Evolutionary conservation across 2,329 filamentous ascomycete species (phyloP), one percentile per base, ranked within the genome.

Genomic region (Hypoxylon sp.): DNA sequence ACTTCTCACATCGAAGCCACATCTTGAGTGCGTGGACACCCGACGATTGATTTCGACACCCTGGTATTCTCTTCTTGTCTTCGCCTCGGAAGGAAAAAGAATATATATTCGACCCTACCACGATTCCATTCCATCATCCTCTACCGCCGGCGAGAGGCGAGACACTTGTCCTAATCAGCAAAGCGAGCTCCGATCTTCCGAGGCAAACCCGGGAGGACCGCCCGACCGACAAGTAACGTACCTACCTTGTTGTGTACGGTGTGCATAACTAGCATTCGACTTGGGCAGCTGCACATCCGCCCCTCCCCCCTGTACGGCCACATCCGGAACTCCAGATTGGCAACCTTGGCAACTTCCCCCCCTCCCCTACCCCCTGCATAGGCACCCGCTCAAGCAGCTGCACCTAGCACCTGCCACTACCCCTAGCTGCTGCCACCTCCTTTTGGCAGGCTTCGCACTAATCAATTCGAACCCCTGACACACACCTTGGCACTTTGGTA

Each of bases 1-100:
- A 63, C 70, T 70, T 64, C 48, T 66, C 31, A 57, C 37, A 51
- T 49, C 58, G 59, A 72, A 75, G 70, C 72, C 71, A 75, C 72
- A 40, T 68, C 51, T 50, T 50, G 59, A 66, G 66, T 69, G 65
- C 70, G 60, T 57, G 50, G 62, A 63, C 65, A 54, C 55, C 46
- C 44, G 50, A 46, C 30, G 49, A 57, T 61, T 65, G 65, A 70
- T 61, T 66, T 61, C 35, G 22, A 42, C 11, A 51, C 30, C 57
- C 31, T 46, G 57, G 56, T 20, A 56, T 56, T 49, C 31, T 49
- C 33, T 55, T 35, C 40, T 55, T 37, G 27, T 53, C 44, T 35
- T 59, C 53, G 22, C n/a, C 40, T 35, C 37, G 40, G 4, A 56
- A 37, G 48, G 33, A 25, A 53, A 37, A 33, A 53, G 11, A 50